Evolutionary conservation across 1,139 yeast species (phyloP), one percentile per base, ranked within the genome.

Genomic region (Yamadazyma spencermartinsiae): DNA sequence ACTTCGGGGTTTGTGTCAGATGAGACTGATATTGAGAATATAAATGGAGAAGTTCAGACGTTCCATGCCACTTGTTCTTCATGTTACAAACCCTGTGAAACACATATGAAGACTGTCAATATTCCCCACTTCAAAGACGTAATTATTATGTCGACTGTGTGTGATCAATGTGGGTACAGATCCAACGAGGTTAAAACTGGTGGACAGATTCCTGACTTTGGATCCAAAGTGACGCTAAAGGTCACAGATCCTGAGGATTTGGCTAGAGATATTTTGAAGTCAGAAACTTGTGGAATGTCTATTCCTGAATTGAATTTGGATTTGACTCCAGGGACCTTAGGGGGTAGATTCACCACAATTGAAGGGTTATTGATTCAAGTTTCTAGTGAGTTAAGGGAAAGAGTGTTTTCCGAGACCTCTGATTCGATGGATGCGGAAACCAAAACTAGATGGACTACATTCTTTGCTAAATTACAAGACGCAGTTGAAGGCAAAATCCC

Each of bases 101-200:
- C 98, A 3, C 95, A 90, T 60, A 94, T 94, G 98, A 94, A 94
- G 69, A 79, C 90, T 27, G 96, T 94, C 20, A 82, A 88, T 57
- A 94, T 94, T 51, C 99, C 99, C 16, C 98, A 94, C 65, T 94
- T 94, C 74, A 90, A 89, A 64, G 98, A 94, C 51, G 99, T 94
- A 33, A 85, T 94, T 45, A 80, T 94, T 53, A 94, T 94, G 98
- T 86, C 95, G 37, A 92, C 98, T 0, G 83, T 79, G 1, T 94
- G 99, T 66, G 90, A 84, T 31, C 69, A 79, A 50, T 94, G 99
- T 69, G 98, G 98, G 25, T 94, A 86, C 68, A 92, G 87, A 66
- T 87, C 96, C 16, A 94, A 94, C 58, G 99, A 94, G 64, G 98
- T 94, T 49, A 92, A 90, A 68, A 94, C 98, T 4, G 99, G 99